These are phyloP conservation scores for Marasmius oreades DNA, from an alignment of 1,284 basidiomycete species.

Conservation along the genomic window DNA sequence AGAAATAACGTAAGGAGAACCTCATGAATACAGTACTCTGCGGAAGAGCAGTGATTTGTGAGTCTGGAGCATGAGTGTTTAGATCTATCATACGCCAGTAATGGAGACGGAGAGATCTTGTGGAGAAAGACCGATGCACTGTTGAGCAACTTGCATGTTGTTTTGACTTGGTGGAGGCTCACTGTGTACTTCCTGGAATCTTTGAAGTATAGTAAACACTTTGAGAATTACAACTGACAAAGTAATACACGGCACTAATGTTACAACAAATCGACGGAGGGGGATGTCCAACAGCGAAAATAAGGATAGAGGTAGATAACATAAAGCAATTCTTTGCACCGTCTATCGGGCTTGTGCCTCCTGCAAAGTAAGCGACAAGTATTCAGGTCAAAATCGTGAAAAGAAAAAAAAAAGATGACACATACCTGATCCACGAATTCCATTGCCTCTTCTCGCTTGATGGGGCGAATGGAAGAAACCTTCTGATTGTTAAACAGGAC, in stretches of 20 bases:
- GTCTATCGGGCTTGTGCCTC: constrained; percentile 29
- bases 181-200: too few relatives aligned
- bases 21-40: too few relatives aligned
- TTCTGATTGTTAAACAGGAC: constrained; percentile 98
- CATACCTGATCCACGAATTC: constrained; percentile 83
- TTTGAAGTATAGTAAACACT: too few relatives aligned
- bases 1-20: too few relatives aligned
- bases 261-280: not conserved
- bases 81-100: too few relatives aligned
- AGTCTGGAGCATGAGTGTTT: too few relatives aligned
- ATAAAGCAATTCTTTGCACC: not conserved
- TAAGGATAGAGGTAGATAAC: not conserved
- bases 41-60: too few relatives aligned
- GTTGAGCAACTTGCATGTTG: too few relatives aligned
- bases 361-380: constrained; percentile 12
- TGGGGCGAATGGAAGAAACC: constrained; percentile 81
- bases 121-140: too few relatives aligned
- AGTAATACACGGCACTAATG: not conserved
- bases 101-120: too few relatives aligned
- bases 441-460: constrained; percentile 81
- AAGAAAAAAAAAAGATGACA: constrained; percentile 13
- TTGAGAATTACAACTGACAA: not conserved
- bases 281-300: not conserved
- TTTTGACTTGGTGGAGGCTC: too few relatives aligned
- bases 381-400: not conserved